Conservation (phyloP, 768 basidiomycete genomes). For the Leccinum variicolor region DNA sequence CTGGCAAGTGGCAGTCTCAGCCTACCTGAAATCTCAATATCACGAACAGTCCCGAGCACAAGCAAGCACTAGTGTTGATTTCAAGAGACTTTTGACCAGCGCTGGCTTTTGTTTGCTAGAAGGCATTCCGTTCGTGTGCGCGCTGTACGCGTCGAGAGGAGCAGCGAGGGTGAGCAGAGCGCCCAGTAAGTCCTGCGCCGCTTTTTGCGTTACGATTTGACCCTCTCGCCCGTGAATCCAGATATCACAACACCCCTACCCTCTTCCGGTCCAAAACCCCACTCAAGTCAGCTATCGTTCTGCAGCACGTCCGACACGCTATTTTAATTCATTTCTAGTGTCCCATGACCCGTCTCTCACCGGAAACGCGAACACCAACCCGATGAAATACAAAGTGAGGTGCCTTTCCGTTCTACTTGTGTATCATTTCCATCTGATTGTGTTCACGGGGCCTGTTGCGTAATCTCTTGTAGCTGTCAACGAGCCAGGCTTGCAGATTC, state of each 20-base stretch:
- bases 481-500: constrained; percentile 79
- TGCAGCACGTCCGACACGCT: not conserved
- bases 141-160: not conserved
- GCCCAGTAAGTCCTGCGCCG: not conserved
- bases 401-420: not conserved
- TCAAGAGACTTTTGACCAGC: not conserved
- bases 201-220: not conserved
- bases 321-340: not conserved
- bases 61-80: not conserved
- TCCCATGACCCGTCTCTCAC: constrained; percentile 63
- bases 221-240: not conserved
- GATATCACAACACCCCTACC: not conserved
- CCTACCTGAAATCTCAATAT: not conserved
- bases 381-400: constrained; percentile 63
- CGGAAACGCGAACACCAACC: constrained; percentile 61
- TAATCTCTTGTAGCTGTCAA: constrained; percentile 54
- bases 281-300: not conserved
- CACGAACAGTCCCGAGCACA: not conserved
- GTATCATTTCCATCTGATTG: not conserved
- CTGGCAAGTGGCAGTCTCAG: not conserved
- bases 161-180: not conserved
- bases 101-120: not conserved
- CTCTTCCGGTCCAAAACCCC: not conserved
- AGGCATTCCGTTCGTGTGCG: not conserved
- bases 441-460: constrained; percentile 26